Evolutionary conservation across 164 flowering plant genomes (phyloP).

Genomic region (Cinnamomum micranthum): DNA sequence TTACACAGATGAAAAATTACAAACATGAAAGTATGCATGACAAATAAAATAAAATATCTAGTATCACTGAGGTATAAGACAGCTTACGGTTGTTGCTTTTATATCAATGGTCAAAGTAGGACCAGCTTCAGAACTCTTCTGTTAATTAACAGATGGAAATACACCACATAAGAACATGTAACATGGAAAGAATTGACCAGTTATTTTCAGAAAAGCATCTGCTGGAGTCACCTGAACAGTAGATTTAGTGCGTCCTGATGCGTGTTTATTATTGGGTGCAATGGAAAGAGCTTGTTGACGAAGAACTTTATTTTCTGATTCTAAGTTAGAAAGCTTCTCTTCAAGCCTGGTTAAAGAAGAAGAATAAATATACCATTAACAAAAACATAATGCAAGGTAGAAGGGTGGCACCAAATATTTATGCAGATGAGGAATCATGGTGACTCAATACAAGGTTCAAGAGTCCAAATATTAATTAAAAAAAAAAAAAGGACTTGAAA

Average conservation of each 20-base stretch:
- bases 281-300: slow-evolving; percentile 96
- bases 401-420: too few relatives aligned
- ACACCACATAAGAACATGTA: background rate
- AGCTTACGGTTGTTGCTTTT: slow-evolving; percentile 50
- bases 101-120: slow-evolving; percentile 33
- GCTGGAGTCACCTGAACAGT: slow-evolving; percentile 62
- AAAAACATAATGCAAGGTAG: too few relatives aligned
- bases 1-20: slow-evolving; percentile 9
- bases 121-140: slow-evolving; percentile 64
- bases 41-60: background rate
- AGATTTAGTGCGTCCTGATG: slow-evolving; percentile 80
- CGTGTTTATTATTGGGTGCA: slow-evolving; percentile 70
- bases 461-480: too few relatives aligned
- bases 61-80: slow-evolving; percentile 2
- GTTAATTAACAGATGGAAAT: slow-evolving; percentile 19
- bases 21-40: background rate
- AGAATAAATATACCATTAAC: background rate
- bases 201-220: background rate
- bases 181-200: background rate
- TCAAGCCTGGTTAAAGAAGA: slow-evolving; percentile 60
- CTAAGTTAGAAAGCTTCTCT: slow-evolving; percentile 83
- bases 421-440: too few relatives aligned
- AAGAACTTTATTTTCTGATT: slow-evolving; percentile 94
- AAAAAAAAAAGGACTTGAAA: too few relatives aligned
- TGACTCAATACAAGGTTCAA: too few relatives aligned